These are phyloP conservation scores for Neofusicoccum sp. DNA, from an alignment of 2,329 filamentous ascomycete species.

Conservation along the genomic window DNA sequence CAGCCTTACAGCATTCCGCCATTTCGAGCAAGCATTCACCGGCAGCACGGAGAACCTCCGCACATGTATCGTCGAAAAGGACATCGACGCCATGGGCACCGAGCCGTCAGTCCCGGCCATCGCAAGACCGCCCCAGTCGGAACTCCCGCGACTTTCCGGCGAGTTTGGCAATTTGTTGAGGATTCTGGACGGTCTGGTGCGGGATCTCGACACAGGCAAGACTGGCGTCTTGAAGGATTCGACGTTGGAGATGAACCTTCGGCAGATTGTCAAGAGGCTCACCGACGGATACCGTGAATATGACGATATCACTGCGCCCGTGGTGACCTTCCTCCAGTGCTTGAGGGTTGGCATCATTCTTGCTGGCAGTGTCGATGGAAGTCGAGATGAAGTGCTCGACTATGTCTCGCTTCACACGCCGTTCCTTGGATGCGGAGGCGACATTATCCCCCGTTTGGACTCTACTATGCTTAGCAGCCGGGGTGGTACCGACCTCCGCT, in stretches of 20 bases:
- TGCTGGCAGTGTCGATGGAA: constrained; percentile 32
- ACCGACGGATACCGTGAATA: constrained; percentile 71
- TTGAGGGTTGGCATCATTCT: constrained; percentile 73
- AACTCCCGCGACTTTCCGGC: constrained; percentile 70
- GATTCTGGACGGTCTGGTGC: constrained; percentile 31
- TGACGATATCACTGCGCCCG: constrained; percentile 77
- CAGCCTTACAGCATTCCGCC: constrained; percentile 59
- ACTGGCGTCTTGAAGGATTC: constrained; percentile 29
- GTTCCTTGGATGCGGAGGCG: constrained; percentile 29
- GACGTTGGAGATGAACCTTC: constrained; percentile 56
- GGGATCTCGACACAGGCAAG: constrained; percentile 24
- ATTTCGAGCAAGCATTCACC: constrained; percentile 67
- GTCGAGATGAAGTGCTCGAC: constrained; percentile 22
- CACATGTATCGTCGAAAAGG: constrained; percentile 59
- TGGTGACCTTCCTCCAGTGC: constrained; percentile 75
- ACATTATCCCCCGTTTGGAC: constrained; percentile 1
- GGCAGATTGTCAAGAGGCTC: constrained; percentile 68
- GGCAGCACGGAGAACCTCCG: constrained; percentile 68
- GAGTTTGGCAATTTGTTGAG: constrained; percentile 74
- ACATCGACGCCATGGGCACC: constrained; percentile 63
- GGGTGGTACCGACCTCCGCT: constrained; percentile 33
- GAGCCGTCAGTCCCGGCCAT: constrained; percentile 66
- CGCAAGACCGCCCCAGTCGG: constrained; percentile 67
- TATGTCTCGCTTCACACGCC: constrained; percentile 32
- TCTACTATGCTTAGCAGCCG: constrained; percentile 23